phyloP scores from a whole-genome alignment of 768 basidiomycete species.

The Termitomyces sp. region DNA sequence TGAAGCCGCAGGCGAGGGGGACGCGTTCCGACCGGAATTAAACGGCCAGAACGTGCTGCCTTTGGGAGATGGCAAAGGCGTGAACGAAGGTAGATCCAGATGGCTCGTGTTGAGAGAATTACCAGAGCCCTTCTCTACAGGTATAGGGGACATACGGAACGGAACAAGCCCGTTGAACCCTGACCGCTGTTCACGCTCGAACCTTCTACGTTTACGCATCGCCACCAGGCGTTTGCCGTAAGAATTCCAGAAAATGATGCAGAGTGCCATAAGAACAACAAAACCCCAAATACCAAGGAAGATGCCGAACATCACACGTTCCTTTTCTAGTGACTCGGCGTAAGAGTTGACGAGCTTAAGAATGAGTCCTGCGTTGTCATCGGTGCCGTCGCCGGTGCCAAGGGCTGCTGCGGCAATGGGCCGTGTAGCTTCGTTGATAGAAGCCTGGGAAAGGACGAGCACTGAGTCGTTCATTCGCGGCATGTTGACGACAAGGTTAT shows the following conservation, averaged over 20 bases:
- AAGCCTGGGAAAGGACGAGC: conserved; percentile 68
- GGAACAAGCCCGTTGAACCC: conserved; percentile 41
- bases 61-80: conserved; percentile 42
- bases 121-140: conserved; percentile 13
- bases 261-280: conserved; percentile 76
- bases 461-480: conserved; percentile 71
- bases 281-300: conserved; percentile 82
- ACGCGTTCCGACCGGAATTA: conserved; percentile 20
- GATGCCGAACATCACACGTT: conserved; percentile 77
- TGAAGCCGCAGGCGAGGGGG: conserved; percentile 20
- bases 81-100: conserved; percentile 38
- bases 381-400: conserved; percentile 45
- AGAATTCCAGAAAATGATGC: conserved; percentile 68
- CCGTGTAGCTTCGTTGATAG: conserved; percentile 67
- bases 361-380: conserved; percentile 50
- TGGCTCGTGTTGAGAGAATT: conserved; percentile 7
- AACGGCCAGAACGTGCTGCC: conserved; percentile 30
- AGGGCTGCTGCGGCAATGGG: conserved; percentile 85
- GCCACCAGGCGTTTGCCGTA: conserved; percentile 47
- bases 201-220: conserved; percentile 41
- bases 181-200: conserved; percentile 45
- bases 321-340: conserved; percentile 65
- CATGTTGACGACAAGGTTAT: conserved; percentile 78
- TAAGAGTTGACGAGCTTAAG: conserved; percentile 72
- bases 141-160: conserved; percentile 17